Percentiles rank a stretch among this genome's conserved stretches.
Conservation (phyloP, 352 stramenopile genomes). For the Globisporangium uncinulatum region DNA sequence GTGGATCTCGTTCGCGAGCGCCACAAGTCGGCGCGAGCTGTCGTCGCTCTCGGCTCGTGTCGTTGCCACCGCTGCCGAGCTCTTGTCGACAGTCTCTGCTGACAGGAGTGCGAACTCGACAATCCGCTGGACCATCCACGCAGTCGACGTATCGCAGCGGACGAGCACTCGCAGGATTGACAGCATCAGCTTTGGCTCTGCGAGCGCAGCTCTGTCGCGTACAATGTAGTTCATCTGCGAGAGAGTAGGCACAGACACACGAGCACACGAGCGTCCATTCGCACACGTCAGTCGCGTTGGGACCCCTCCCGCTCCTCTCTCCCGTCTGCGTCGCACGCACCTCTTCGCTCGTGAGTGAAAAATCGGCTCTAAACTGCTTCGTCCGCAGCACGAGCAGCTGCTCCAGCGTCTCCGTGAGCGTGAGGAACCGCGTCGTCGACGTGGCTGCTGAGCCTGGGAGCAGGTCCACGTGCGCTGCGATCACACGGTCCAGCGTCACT, state of each 20-base stretch:
- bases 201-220: conserved; percentile 5
- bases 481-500: conserved; percentile 30
- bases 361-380: conserved; percentile 11
- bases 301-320: too few species aligned
- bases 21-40: background rate
- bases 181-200: conserved; percentile 5
- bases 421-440: conserved; percentile 7
- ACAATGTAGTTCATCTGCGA: conserved; percentile 25
- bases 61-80: background rate
- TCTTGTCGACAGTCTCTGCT: conserved; percentile 1
- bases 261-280: background rate
- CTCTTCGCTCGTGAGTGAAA: conserved; percentile 26
- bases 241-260: background rate
- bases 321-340: conserved; percentile 5
- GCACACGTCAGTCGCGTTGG: background rate
- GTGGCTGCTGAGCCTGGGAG: conserved; percentile 14
- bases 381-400: conserved; percentile 22
- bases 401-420: conserved; percentile 24
- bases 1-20: conserved; percentile 15
- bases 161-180: conserved; percentile 20
- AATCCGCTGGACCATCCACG: conserved; percentile 25
- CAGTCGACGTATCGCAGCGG: conserved; percentile 26
- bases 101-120: conserved; percentile 24
- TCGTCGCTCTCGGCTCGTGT: background rate
- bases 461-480: conserved; percentile 48